A percentile compares a stretch with the other conserved stretches of the same genome.
phyloP scores from a whole-genome alignment of 2,329 filamentous ascomycete genomes.

The Claviceps fusiformis region DNA sequence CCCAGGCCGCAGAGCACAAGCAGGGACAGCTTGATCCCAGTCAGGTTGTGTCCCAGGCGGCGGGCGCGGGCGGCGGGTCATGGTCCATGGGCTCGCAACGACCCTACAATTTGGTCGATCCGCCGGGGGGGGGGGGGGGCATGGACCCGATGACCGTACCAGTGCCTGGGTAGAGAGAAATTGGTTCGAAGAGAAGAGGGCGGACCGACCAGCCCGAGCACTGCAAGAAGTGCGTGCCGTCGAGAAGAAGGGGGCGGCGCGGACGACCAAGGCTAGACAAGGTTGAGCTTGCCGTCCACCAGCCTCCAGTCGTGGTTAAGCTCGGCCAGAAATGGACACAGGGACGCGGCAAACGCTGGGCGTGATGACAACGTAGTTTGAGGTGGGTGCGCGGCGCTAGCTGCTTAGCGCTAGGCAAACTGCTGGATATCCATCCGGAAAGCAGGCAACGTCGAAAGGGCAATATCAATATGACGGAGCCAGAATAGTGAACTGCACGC shows the following conservation, averaged over 20 bases:
- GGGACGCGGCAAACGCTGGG: slow-evolving; percentile 1
- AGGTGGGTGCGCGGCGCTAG: slow-evolving; percentile 3
- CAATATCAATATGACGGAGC: neutral
- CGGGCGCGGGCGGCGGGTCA: neutral
- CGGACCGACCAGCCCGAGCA: neutral
- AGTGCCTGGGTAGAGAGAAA: neutral
- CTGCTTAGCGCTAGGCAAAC: slow-evolving; percentile 2
- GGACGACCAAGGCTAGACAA: neutral
- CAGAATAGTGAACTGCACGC: neutral
- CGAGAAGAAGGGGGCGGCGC: neutral
- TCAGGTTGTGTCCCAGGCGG: neutral
- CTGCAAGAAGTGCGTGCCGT: neutral
- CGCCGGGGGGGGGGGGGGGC: neutral
- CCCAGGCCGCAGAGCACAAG: neutral
- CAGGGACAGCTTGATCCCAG: neutral
- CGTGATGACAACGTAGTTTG: neutral
- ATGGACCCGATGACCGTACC: neutral
- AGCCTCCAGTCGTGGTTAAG: neutral
- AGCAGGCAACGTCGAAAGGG: slow-evolving; percentile 1
- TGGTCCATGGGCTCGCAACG: neutral
- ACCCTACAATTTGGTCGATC: slow-evolving; percentile 3
- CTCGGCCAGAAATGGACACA: slow-evolving; percentile 2
- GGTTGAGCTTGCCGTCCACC: neutral
- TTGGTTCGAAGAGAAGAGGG: neutral
- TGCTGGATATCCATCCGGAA: slow-evolving; percentile 5